Evolutionary conservation across 257 asterid genomes (phyloP).

Genomic region (Hygrophila difformis): DNA sequence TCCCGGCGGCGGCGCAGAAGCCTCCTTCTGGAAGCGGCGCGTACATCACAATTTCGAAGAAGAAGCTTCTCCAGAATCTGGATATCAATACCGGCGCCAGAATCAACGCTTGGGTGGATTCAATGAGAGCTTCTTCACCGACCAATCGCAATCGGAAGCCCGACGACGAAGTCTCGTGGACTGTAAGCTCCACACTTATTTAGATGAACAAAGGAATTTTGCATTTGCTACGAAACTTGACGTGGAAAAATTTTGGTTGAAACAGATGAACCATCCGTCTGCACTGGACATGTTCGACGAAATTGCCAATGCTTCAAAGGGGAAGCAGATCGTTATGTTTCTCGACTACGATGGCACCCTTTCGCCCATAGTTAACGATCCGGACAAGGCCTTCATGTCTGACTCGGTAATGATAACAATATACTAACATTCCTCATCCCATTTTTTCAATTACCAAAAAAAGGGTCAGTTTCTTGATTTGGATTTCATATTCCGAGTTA

Average conservation of each 20-base stretch:
- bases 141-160: slow-evolving; percentile 48
- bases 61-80: slow-evolving; percentile 47
- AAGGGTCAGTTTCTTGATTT: neutral
- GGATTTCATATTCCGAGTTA: neutral
- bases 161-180: slow-evolving; percentile 49
- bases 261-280: slow-evolving; percentile 59
- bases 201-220: too few relatives aligned
- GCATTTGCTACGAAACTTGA: too few relatives aligned
- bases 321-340: slow-evolving; percentile 91
- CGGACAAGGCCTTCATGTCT: slow-evolving; percentile 93
- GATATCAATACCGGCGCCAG: slow-evolving; percentile 39
- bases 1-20: slow-evolving; percentile 44
- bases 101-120: slow-evolving; percentile 74
- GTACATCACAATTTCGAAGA: slow-evolving; percentile 52
- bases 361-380: slow-evolving; percentile 90
- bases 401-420: slow-evolving; percentile 64
- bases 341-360: slow-evolving; percentile 94
- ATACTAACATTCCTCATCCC: too few relatives aligned
- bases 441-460: neutral
- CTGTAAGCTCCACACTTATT: slow-evolving; percentile 24
- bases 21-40: slow-evolving; percentile 67
- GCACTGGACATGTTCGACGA: slow-evolving; percentile 86
- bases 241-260: neutral
- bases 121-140: slow-evolving; percentile 96
- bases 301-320: slow-evolving; percentile 66